A percentile compares a stretch with the other conserved stretches of the same genome.
Conservation (phyloP, 805 yeast genomes). For the Saturnispora besseyi region DNA sequence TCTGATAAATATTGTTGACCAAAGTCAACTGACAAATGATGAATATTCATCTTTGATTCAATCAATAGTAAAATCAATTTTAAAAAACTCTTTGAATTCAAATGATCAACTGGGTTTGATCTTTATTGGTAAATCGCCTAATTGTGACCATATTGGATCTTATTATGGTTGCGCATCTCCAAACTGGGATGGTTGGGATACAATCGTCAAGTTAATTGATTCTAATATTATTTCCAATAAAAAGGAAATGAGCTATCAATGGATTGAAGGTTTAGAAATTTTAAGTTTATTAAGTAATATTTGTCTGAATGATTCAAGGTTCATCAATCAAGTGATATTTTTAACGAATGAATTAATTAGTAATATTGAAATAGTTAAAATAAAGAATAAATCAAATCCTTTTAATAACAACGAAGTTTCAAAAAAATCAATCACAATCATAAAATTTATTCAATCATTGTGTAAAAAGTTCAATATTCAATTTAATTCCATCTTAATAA, state of each 20-base stretch:
- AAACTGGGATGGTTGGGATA: slow-evolving; percentile 26
- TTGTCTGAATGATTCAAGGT: slow-evolving; percentile 12
- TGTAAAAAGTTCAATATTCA: slow-evolving; percentile 16
- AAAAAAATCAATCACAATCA: slow-evolving; percentile 1
- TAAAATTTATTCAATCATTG: slow-evolving; percentile 10
- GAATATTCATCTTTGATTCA: slow-evolving; percentile 17
- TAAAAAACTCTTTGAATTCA: slow-evolving; percentile 11
- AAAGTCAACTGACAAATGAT: slow-evolving; percentile 14
- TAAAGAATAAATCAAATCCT: not conserved
- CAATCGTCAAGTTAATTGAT: slow-evolving; percentile 16
- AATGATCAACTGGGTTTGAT: slow-evolving; percentile 25
- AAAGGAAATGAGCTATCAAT: slow-evolving; percentile 9
- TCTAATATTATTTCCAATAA: slow-evolving; percentile 11
- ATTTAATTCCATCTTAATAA: slow-evolving; percentile 19
- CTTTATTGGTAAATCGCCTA: slow-evolving; percentile 18
- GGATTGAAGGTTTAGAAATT: slow-evolving; percentile 20
- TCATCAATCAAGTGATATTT: slow-evolving; percentile 18
- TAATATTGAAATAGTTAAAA: not conserved
- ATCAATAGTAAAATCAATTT: slow-evolving; percentile 7
- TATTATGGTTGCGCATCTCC: slow-evolving; percentile 25
- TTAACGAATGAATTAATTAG: slow-evolving; percentile 14
- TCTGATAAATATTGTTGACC: slow-evolving; percentile 15
- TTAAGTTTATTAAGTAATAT: slow-evolving; percentile 16
- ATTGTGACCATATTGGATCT: slow-evolving; percentile 17
- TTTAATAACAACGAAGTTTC: not conserved